Evolutionary conservation across 768 basidiomycete genomes (phyloP).

Genomic region (Leccinum olivaceopallidum): DNA sequence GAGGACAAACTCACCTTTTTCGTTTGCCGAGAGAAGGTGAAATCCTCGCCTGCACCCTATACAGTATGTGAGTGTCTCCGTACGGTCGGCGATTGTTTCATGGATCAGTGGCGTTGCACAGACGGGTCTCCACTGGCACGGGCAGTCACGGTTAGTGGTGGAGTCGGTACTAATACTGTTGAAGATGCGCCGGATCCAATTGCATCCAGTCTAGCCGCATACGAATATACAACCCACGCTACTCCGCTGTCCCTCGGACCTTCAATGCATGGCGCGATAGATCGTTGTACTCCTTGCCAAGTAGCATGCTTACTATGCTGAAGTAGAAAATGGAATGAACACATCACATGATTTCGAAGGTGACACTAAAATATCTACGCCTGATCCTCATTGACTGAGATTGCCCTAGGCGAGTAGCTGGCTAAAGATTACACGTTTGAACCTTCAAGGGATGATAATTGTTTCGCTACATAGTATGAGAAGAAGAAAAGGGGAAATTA

Average conservation of each 20-base stretch:
- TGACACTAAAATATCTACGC: not conserved
- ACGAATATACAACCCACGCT: not conserved
- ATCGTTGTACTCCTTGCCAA: not conserved
- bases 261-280: not conserved
- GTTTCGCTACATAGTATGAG: no score
- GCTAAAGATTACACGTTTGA: not conserved
- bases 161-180: no score
- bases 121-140: not conserved
- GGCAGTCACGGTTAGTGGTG: not conserved
- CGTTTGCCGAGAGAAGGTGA: no score
- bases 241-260: not conserved
- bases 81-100: no score
- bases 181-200: not conserved
- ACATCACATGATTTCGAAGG: not conserved
- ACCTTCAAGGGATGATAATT: conserved; percentile 7
- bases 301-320: not conserved
- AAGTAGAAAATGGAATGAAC: not conserved
- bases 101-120: not conserved
- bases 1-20: no score
- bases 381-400: not conserved
- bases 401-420: not conserved
- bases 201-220: not conserved
- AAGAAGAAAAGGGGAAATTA: not conserved
- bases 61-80: no score
- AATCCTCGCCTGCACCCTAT: no score